A percentile compares a stretch with the other conserved stretches of the same genome.
Conservation (phyloP, 1,139 yeast genomes). For the Williopsis jadinii region DNA sequence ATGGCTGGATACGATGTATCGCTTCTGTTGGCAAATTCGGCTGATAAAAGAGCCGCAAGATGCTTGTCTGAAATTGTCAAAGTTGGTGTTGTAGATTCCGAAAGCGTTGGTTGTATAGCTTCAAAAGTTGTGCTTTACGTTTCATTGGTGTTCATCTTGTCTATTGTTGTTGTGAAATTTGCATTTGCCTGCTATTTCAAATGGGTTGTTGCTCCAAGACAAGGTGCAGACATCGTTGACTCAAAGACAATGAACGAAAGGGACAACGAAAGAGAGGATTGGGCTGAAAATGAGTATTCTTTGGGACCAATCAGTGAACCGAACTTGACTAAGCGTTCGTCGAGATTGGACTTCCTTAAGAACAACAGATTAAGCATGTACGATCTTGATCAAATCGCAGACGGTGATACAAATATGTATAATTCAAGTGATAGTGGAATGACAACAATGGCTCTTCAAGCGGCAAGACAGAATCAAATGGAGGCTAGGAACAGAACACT, state of each 20-base stretch:
- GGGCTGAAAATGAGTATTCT: constrained; percentile 56
- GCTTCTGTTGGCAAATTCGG: constrained; percentile 59
- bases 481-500: constrained; percentile 4
- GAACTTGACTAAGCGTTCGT: constrained; percentile 17
- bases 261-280: constrained; percentile 62
- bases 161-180: constrained; percentile 73
- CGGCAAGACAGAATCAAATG: constrained; percentile 13
- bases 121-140: constrained; percentile 74
- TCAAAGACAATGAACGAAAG: constrained; percentile 46
- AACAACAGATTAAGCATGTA: constrained; percentile 15
- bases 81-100: constrained; percentile 85
- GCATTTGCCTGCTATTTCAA: constrained; percentile 82
- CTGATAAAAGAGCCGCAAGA: constrained; percentile 65
- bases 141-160: constrained; percentile 76
- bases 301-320: constrained; percentile 42
- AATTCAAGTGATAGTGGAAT: constrained; percentile 18
- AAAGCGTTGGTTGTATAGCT: constrained; percentile 93
- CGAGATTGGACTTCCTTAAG: constrained; percentile 23
- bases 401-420: constrained; percentile 10
- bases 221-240: constrained; percentile 67
- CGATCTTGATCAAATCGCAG: constrained; percentile 9
- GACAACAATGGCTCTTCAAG: constrained; percentile 33
- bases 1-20: constrained; percentile 79
- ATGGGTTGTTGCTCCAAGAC: constrained; percentile 71
- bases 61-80: constrained; percentile 84